A percentile compares a stretch with the other conserved stretches of the same genome.
Evolutionary conservation across 495 filamentous ascomycete genomes (phyloP).

Genomic region (Xeromyces bisporus): DNA sequence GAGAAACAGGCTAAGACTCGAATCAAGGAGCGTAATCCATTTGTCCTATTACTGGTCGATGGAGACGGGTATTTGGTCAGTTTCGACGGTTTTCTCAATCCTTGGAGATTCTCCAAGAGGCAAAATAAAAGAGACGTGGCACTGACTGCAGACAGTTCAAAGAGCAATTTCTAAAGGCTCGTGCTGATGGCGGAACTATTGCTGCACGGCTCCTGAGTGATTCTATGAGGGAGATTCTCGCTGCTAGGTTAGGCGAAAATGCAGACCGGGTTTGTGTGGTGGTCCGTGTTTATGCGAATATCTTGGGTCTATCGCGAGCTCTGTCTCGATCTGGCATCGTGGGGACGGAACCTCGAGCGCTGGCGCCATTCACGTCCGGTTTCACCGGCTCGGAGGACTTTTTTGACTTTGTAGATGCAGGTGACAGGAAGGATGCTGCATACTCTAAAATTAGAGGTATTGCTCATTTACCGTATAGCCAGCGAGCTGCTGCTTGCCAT

Average conservation of each 20-base stretch:
- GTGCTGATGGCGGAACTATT: constrained; percentile 37
- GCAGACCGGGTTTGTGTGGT: constrained; percentile 39
- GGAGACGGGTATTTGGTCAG: constrained; percentile 40
- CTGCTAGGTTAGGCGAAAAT: constrained; percentile 27
- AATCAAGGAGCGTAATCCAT: constrained; percentile 36
- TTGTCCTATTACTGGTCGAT: constrained; percentile 42
- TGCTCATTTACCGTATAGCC: too few species aligned
- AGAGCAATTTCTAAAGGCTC: constrained; percentile 33
- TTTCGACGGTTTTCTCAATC: neutral
- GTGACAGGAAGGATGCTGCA: constrained; percentile 42
- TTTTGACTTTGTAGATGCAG: constrained; percentile 46
- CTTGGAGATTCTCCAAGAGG: neutral
- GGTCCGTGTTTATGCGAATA: constrained; percentile 44
- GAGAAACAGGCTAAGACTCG: constrained; percentile 1
- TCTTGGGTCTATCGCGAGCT: constrained; percentile 34
- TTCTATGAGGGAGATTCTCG: constrained; percentile 28
- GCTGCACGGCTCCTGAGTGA: constrained; percentile 38
- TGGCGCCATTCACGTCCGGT: constrained; percentile 36
- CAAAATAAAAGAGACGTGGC: too few species aligned
- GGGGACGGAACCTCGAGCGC: constrained; percentile 33
- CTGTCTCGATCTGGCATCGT: constrained; percentile 31
- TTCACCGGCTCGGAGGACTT: constrained; percentile 43
- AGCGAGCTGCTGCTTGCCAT: neutral
- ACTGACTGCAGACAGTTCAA: constrained; percentile 25
- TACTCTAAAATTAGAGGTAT: constrained; percentile 42